Conservation (phyloP, 441 rosid genomes). For the Euphorbia schlechtendalii region DNA sequence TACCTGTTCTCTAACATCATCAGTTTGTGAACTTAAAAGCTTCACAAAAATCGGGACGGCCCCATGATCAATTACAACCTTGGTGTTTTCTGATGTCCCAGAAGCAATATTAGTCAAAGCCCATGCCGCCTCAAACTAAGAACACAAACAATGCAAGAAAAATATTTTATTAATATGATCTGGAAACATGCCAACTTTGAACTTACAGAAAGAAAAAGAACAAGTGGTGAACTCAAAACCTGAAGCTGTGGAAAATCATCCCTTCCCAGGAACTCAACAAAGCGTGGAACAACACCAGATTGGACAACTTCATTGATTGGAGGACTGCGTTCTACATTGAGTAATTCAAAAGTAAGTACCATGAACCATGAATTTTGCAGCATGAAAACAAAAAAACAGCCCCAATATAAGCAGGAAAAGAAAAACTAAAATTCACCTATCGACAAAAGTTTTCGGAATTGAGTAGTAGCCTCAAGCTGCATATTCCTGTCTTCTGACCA, state of each 20-base stretch:
- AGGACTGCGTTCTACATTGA: slow-evolving; percentile 58
- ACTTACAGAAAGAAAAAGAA: too few relatives aligned
- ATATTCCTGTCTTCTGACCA: slow-evolving; percentile 46
- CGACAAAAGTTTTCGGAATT: slow-evolving; percentile 68
- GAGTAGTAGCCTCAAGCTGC: slow-evolving; percentile 69
- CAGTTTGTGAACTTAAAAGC: slow-evolving; percentile 66
- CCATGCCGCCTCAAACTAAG: slow-evolving; percentile 78
- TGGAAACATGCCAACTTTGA: neutral
- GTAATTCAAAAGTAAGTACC: neutral
- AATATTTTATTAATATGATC: neutral
- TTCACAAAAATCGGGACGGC: slow-evolving; percentile 74
- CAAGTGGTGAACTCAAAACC: too few relatives aligned
- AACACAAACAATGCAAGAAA: neutral
- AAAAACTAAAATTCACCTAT: slow-evolving; percentile 34
- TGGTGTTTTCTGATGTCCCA: slow-evolving; percentile 76
- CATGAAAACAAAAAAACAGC: neutral
- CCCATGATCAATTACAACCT: slow-evolving; percentile 63
- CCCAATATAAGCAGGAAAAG: neutral
- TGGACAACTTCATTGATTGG: slow-evolving; percentile 74
- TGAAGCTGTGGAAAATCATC: slow-evolving; percentile 72
- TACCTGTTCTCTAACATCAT: slow-evolving; percentile 89
- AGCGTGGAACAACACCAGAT: slow-evolving; percentile 77
- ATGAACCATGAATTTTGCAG: neutral
- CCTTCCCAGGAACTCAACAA: slow-evolving; percentile 67
- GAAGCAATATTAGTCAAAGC: slow-evolving; percentile 77